Percentiles rank a stretch among this genome's conserved stretches.
These are phyloP conservation scores for Mortierella sp. DNA, from an alignment of 371 early-diverging fungal genomes.

Conservation along the genomic window DNA sequence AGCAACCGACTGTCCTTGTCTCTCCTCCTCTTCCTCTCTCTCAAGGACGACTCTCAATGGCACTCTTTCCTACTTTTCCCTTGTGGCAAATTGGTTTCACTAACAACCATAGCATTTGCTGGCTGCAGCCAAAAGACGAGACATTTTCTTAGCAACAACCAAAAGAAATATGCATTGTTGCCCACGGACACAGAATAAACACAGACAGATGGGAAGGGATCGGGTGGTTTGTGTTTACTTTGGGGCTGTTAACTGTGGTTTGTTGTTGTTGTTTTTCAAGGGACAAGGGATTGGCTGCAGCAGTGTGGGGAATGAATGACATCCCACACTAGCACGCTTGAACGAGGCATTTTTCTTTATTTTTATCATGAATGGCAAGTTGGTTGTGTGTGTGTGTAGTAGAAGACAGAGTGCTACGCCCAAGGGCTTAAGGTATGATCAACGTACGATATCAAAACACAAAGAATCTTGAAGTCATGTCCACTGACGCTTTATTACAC, in stretches of 20 bases:
- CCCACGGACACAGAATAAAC: slow-evolving; percentile 28
- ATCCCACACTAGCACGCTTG: not conserved
- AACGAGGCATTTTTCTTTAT: not conserved
- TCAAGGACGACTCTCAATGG: no score
- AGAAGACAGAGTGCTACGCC: not conserved
- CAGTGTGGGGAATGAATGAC: slow-evolving; percentile 25
- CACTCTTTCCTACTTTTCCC: no score
- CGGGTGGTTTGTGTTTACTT: slow-evolving; percentile 21
- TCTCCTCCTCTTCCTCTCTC: no score
- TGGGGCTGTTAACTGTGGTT: not conserved
- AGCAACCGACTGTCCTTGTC: no score
- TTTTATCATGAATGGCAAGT: not conserved
- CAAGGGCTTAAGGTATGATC: not conserved
- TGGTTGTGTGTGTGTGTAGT: not conserved
- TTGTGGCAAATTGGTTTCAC: not conserved
- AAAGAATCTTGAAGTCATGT: no score
- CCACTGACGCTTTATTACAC: not conserved
- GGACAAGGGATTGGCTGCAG: slow-evolving; percentile 26
- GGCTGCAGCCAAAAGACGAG: not conserved
- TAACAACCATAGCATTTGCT: not conserved
- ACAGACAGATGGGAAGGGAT: not conserved
- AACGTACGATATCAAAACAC: not conserved
- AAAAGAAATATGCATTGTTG: not conserved
- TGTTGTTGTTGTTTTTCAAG: not conserved
- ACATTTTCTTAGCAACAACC: not conserved